Base-by-base conservation (phyloP, 306 rosid species). In the Cucurbita pepo region DNA sequence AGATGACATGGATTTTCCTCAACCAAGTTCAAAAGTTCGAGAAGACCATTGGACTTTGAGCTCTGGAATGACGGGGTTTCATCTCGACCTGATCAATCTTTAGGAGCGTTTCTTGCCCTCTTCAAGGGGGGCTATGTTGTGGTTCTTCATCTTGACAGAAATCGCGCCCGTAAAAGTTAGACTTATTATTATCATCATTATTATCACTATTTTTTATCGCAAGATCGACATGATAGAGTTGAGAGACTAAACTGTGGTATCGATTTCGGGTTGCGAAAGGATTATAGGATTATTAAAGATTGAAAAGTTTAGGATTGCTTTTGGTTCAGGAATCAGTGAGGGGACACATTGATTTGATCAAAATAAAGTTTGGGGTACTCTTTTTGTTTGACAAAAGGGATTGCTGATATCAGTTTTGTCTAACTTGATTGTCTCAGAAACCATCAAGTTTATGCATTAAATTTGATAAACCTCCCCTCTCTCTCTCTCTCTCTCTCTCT, bases 1-100 rank as follows among this genome's bases (percentile, higher is more conserved):
- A 94, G 99, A 87, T 94, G 96, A 91, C 97, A 43, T 89, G 97
- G 99, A 91, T 91, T 71, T 94, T 90, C 96, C 96, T 94, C 81
- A 87, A 87, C 83, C 97, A 91, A 81, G 79, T 94, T 80, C 95
- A 91, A 77, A 89, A 89, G 83, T 10, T 89, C 63, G 67, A 94
- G 87, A 83, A 86, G 72, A 21, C 75, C 44, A 10, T 52, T 56
- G 98, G 97, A 41, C 82, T 94, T 79, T 90, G 91, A 84, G 77
- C 71, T 47, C 54, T 15, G 22, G 55, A 45, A 13, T 16, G 43
- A 45, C 18, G n/a, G n/a, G 37, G 15, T 18, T 64, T 19, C 71
- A 45, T 36, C 67, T 61, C 47, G 67, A 61, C 67, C 67, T 25
- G 47, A 45, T 15, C 57, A 47, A 45, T 67, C 41, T 45, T 45